phyloP scores from a whole-genome alignment of 2,329 filamentous ascomycete genomes.

The Verticillium dahliae region DNA sequence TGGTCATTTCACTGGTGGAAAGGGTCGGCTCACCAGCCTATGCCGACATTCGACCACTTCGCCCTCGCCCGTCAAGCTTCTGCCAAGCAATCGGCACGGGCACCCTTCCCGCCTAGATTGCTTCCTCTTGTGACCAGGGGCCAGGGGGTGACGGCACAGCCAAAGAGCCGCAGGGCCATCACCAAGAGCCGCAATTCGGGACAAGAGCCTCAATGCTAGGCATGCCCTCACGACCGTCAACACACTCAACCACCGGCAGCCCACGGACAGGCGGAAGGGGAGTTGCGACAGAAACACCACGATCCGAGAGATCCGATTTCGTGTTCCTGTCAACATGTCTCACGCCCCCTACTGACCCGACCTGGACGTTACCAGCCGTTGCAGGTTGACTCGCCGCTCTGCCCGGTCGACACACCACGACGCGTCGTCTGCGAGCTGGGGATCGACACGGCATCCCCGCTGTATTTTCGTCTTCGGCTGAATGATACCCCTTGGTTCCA shows the following conservation, averaged over 20 bases:
- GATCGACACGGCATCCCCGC: background rate
- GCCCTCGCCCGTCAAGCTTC: background rate
- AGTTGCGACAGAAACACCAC: background rate
- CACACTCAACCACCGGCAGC: background rate
- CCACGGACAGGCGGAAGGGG: background rate
- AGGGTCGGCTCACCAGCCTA: background rate
- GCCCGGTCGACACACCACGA: background rate
- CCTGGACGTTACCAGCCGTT: background rate
- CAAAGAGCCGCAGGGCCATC: background rate
- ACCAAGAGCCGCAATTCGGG: background rate
- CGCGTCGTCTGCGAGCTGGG: background rate
- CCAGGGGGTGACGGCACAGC: background rate
- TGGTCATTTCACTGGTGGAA: background rate
- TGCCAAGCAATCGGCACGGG: background rate
- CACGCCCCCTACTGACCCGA: background rate
- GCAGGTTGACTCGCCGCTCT: background rate
- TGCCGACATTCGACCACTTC: background rate
- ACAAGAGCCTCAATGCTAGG: background rate
- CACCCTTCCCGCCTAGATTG: background rate
- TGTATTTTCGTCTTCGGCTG: background rate
- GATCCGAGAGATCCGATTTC: background rate
- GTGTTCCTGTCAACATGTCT: background rate
- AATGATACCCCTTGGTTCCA: background rate
- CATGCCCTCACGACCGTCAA: background rate
- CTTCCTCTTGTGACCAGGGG: background rate